Base-by-base conservation (phyloP, 2,329 filamentous ascomycete species). In the Alternaria ventricosa region DNA sequence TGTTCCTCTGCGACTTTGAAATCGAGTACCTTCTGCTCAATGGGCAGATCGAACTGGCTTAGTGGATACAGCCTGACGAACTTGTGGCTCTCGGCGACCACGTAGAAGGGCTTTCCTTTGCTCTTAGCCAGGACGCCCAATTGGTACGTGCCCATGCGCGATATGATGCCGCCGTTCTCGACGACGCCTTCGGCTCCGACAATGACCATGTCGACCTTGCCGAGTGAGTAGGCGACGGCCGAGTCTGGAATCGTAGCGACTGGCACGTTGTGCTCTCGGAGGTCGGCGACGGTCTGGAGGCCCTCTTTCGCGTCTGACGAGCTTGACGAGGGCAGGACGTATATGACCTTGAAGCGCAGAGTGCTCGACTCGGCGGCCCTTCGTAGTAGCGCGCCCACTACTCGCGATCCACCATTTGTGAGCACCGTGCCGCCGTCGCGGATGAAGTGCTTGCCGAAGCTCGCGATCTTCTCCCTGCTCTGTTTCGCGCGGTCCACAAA, bases 21-120 rank as follows among this genome's bases (percentile, higher is more conserved):
- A 53, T 92, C 88, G 63, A 96, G 85, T 13, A 96, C 87, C 33
- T 88, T 86, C 80, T 97, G 93, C 75, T 91, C 87, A 69, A 97
- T 89, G 0, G 92, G 92, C 62, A 97, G 83, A 75, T 96, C 92
- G 63, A 90, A 88, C 80, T 97, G 93, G 66, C 90, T 89, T 22
- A 96, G 83, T 1, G 95, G 93, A 73, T 94, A 96, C 59, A 96
- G 86, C 73, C 94, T 87, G 49, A 96, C 93, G 77, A 99, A 97
- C 82, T 99, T 99, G 84, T 99, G 96, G 73, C 92, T 96, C 83
- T 99, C 96, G 1, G 92, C 92, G 6, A 96, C 94, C 18, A 97
- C 94, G 75, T 96, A 97, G 71, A 98, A 93, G 0, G 92, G 92
- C 66, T 92, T 90, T 43, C 90, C 88, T 65, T 87, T 86, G 13